A percentile compares a stretch with the other conserved stretches of the same genome.
Evolutionary conservation across 257 asterid genomes (phyloP).

Genomic region (Petunia axillaris): DNA sequence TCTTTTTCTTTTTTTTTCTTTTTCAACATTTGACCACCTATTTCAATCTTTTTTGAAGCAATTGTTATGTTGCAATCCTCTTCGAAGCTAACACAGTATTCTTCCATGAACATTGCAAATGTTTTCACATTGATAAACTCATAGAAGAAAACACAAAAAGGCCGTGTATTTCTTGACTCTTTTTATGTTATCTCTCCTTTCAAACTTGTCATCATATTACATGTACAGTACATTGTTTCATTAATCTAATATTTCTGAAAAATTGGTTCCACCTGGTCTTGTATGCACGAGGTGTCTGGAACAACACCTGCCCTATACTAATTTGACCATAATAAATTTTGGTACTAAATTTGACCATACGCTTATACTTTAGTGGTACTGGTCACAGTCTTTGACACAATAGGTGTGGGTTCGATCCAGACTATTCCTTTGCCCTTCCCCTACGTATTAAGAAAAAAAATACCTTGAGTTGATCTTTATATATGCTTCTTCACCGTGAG

Average conservation of each 20-base stretch:
- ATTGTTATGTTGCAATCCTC: conserved; percentile 18
- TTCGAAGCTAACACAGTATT: background rate
- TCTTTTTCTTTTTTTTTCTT: background rate
- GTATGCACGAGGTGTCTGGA: background rate
- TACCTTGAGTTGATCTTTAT: background rate
- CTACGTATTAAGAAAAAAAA: background rate
- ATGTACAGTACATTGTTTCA: background rate
- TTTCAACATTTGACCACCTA: background rate
- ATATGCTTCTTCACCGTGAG: background rate
- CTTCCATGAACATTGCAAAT: background rate
- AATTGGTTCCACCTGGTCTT: too few relatives aligned
- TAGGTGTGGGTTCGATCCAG: background rate
- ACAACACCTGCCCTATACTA: background rate
- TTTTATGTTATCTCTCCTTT: background rate
- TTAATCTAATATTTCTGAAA: background rate
- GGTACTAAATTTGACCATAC: background rate
- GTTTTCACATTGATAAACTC: background rate
- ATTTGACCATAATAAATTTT: background rate
- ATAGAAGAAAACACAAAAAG: background rate
- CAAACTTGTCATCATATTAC: background rate
- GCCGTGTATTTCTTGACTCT: background rate
- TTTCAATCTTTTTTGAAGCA: background rate
- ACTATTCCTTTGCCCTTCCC: background rate
- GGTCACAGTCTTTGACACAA: background rate
- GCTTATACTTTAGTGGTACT: background rate